These are phyloP conservation scores for Chalaropsis thielavioides DNA, from an alignment of 2,329 filamentous ascomycete species.

Conservation along the genomic window DNA sequence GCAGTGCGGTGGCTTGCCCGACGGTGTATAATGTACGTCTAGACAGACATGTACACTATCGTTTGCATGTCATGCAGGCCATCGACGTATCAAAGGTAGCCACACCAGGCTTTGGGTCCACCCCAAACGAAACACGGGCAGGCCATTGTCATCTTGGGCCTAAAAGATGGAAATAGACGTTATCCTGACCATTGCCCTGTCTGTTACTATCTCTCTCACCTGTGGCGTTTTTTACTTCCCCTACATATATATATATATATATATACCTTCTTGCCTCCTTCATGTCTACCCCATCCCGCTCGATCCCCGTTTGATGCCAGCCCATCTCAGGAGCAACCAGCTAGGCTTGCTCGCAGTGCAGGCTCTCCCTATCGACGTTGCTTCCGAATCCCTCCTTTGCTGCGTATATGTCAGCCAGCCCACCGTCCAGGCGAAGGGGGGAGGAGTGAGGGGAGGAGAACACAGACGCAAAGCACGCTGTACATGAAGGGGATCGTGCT, in stretches of 20 bases:
- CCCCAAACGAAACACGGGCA: neutral
- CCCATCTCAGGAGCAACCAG: neutral
- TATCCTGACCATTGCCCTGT: too few species aligned
- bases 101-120: neutral
- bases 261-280: too few species aligned
- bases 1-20: neutral
- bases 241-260: too few species aligned
- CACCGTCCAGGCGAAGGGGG: neutral
- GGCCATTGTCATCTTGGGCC: neutral
- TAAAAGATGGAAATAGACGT: neutral
- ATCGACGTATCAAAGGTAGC: neutral
- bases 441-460: neutral
- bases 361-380: neutral
- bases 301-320: neutral
- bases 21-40: neutral
- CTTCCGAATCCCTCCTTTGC: neutral
- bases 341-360: neutral
- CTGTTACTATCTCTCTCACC: neutral
- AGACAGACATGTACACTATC: neutral
- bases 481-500: conserved; percentile 1
- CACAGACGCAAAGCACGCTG: neutral
- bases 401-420: neutral
- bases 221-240: too few species aligned
- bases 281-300: neutral
- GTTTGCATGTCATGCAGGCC: neutral